phyloP scores from a whole-genome alignment of 768 basidiomycete genomes.

The Tylopilus vinaceipallidus region DNA sequence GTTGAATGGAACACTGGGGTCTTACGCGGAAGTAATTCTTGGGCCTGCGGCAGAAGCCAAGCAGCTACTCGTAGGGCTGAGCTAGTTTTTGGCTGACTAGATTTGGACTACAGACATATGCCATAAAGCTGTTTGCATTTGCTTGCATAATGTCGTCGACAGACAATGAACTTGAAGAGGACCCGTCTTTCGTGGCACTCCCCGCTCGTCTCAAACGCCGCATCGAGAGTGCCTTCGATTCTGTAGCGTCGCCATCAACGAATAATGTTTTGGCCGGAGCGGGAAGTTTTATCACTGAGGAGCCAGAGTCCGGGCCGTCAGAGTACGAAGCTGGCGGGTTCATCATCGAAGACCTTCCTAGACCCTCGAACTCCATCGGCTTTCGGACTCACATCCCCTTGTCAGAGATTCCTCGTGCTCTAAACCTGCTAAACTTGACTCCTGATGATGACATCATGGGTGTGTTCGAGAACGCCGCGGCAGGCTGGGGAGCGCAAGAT shows the following conservation, averaged over 20 bases:
- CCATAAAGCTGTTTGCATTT: not conserved
- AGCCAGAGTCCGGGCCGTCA: conserved; percentile 13
- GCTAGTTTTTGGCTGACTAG: not conserved
- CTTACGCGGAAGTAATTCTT: conserved; percentile 38
- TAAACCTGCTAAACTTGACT: conserved; percentile 61
- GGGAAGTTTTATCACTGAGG: conserved; percentile 37
- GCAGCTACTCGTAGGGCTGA: conserved; percentile 37
- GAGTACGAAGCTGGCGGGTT: conserved; percentile 31
- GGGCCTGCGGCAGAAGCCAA: conserved; percentile 51
- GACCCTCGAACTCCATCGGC: not conserved
- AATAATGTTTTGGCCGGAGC: conserved; percentile 21
- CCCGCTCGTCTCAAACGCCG: conserved; percentile 40
- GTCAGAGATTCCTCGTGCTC: conserved; percentile 56
- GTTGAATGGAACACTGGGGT: conserved; percentile 41
- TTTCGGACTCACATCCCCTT: conserved; percentile 44
- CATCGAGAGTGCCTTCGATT: conserved; percentile 55
- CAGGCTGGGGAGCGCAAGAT: conserved; percentile 56
- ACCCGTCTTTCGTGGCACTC: conserved; percentile 40
- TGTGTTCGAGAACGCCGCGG: conserved; percentile 73
- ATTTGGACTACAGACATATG: too few species aligned
- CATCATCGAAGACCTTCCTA: conserved; percentile 26
- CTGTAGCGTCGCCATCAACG: conserved; percentile 13
- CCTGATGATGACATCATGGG: conserved; percentile 71
- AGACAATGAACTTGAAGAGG: conserved; percentile 11
- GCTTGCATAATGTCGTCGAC: conserved; percentile 13